Evolutionary conservation across 345 rosid genomes (phyloP).

Genomic region (Eutrema heterophyllum): DNA sequence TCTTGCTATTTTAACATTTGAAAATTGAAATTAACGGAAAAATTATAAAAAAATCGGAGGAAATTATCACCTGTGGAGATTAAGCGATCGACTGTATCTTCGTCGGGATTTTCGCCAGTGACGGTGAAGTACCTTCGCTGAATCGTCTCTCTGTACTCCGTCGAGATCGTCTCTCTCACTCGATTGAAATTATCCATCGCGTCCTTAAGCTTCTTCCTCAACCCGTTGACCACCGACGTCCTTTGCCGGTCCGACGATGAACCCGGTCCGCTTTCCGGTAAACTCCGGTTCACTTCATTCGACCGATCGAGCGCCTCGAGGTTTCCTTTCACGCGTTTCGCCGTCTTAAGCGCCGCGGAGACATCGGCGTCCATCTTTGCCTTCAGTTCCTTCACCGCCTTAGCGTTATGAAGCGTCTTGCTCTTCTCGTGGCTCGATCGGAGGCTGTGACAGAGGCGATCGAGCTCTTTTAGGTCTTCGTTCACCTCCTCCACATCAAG

Average conservation of each 20-base stretch:
- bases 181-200: slow-evolving; percentile 66
- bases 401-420: slow-evolving; percentile 76
- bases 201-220: slow-evolving; percentile 88
- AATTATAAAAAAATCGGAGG: background rate
- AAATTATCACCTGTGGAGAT: slow-evolving; percentile 71
- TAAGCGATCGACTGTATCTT: slow-evolving; percentile 62
- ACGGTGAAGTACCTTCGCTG: slow-evolving; percentile 83
- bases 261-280: slow-evolving; percentile 82
- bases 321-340: slow-evolving; percentile 65
- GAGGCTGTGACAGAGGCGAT: slow-evolving; percentile 54
- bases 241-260: slow-evolving; percentile 88
- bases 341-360: slow-evolving; percentile 60
- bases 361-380: slow-evolving; percentile 79
- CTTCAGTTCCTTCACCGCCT: slow-evolving; percentile 63
- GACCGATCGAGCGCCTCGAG: slow-evolving; percentile 80
- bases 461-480: slow-evolving; percentile 65
- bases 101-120: slow-evolving; percentile 90
- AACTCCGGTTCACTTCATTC: slow-evolving; percentile 59
- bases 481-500: slow-evolving; percentile 69
- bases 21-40: background rate
- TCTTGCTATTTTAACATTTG: background rate
- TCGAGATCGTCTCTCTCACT: slow-evolving; percentile 63
- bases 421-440: slow-evolving; percentile 74
- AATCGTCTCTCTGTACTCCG: slow-evolving; percentile 84
- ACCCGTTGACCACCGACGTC: slow-evolving; percentile 70